Conservation (phyloP, 441 rosid species). For the Populus tomentosa region DNA sequence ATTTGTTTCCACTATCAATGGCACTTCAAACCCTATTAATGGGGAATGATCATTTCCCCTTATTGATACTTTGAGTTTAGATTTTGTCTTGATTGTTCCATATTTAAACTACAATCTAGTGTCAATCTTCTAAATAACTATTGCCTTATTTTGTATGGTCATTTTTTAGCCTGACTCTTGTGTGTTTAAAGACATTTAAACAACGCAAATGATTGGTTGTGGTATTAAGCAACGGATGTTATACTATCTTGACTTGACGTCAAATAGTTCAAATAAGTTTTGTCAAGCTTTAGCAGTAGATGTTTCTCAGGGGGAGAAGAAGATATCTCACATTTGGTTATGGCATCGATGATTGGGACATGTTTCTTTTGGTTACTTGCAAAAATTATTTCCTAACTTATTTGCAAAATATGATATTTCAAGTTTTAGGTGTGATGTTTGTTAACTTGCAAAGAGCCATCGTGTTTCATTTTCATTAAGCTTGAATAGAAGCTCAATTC, state of each 20-base stretch:
- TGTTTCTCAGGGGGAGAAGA: too few relatives aligned
- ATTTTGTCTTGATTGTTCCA: background rate
- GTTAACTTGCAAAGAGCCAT: background rate
- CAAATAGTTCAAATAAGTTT: background rate
- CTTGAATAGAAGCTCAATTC: background rate
- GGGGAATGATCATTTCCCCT: background rate
- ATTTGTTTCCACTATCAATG: background rate
- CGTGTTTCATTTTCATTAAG: background rate
- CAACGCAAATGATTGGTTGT: background rate
- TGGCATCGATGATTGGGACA: background rate
- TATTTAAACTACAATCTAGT: background rate
- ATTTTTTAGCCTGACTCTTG: slow-evolving; percentile 12
- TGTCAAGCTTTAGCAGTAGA: background rate
- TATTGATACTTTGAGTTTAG: background rate
- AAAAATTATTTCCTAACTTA: background rate
- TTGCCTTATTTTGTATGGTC: background rate
- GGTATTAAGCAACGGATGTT: slow-evolving; percentile 1
- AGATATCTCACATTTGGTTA: background rate
- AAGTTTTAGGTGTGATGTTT: background rate
- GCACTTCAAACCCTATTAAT: background rate
- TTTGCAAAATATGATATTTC: background rate
- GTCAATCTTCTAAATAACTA: background rate
- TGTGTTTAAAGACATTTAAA: slow-evolving; percentile 9
- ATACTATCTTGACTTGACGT: background rate
- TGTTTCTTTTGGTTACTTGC: background rate